Conservation (phyloP, 495 filamentous ascomycete genomes). For the Symbiotaphrina buchneri region DNA sequence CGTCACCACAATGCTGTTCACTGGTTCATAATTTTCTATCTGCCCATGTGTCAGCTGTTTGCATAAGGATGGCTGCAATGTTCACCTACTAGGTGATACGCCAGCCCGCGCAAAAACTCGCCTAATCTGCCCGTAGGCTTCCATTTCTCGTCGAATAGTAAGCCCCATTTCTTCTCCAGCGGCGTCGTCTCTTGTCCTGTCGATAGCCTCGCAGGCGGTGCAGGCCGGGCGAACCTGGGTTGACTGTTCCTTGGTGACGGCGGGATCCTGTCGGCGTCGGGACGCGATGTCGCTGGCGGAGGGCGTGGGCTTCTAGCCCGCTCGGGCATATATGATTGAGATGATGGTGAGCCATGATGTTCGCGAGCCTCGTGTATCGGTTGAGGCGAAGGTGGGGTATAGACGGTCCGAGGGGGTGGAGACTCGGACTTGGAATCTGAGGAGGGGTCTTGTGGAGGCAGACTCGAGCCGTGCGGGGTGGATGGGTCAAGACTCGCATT, state of each 20-base stretch:
- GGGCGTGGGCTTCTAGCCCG: no score
- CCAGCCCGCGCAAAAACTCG: conserved; percentile 54
- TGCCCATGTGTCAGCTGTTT: conserved; percentile 10
- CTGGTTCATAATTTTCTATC: conserved; percentile 60
- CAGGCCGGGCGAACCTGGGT: conserved; percentile 17
- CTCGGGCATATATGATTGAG: no score
- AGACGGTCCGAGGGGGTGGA: conserved; percentile 11
- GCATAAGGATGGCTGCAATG: not conserved
- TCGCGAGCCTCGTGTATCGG: conserved; percentile 8
- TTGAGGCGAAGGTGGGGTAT: conserved; percentile 19
- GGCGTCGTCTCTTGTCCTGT: conserved; percentile 31
- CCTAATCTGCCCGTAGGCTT: conserved; percentile 43
- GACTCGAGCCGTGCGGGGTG: not conserved
- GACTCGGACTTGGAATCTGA: not conserved
- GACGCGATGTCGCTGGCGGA: no score
- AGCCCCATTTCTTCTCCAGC: conserved; percentile 52
- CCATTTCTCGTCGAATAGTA: conserved; percentile 45
- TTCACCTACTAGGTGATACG: conserved; percentile 49
- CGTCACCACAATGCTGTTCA: conserved; percentile 54
- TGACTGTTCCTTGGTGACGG: conserved; percentile 3
- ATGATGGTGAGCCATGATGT: no score
- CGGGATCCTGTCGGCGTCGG: no score
- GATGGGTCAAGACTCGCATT: not conserved
- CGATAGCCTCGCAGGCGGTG: conserved; percentile 17
- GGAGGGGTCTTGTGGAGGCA: not conserved